These are phyloP conservation scores for Plasmopara halstedii DNA, from an alignment of 352 stramenopile genomes.

Conservation along the genomic window DNA sequence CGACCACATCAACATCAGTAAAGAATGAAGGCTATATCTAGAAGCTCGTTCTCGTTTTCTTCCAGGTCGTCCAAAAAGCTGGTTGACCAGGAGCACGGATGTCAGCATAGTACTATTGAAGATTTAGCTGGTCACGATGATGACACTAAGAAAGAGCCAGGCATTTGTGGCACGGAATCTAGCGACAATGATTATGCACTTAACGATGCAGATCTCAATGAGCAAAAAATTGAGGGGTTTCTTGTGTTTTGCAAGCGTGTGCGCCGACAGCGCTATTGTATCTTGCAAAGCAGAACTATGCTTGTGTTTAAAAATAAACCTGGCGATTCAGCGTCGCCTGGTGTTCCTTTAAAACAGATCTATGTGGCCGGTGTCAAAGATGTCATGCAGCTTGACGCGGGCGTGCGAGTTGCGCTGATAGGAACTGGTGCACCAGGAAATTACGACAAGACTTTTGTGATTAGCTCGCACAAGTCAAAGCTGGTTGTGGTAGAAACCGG, in stretches of 20 bases:
- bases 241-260: constrained; percentile 51
- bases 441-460: constrained; percentile 51
- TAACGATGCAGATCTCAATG: background rate
- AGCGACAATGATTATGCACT: background rate
- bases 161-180: background rate
- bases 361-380: constrained; percentile 58
- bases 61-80: constrained; percentile 14
- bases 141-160: constrained; percentile 1
- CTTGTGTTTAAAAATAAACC: constrained; percentile 62
- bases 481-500: constrained; percentile 59
- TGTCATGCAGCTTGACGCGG: constrained; percentile 49
- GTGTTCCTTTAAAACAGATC: constrained; percentile 43
- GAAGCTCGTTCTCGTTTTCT: constrained; percentile 16
- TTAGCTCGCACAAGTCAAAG: constrained; percentile 70
- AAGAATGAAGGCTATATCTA: constrained; percentile 7
- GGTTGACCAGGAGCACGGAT: background rate
- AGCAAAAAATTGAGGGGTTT: constrained; percentile 46
- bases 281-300: constrained; percentile 46
- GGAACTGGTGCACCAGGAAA: constrained; percentile 20
- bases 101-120: background rate
- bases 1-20: background rate
- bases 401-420: constrained; percentile 39
- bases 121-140: constrained; percentile 1
- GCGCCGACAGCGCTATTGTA: constrained; percentile 58
- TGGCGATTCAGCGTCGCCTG: constrained; percentile 20